These are phyloP conservation scores for Umbelopsis sp. DNA, from an alignment of 371 early-diverging fungal genomes.

Conservation along the genomic window DNA sequence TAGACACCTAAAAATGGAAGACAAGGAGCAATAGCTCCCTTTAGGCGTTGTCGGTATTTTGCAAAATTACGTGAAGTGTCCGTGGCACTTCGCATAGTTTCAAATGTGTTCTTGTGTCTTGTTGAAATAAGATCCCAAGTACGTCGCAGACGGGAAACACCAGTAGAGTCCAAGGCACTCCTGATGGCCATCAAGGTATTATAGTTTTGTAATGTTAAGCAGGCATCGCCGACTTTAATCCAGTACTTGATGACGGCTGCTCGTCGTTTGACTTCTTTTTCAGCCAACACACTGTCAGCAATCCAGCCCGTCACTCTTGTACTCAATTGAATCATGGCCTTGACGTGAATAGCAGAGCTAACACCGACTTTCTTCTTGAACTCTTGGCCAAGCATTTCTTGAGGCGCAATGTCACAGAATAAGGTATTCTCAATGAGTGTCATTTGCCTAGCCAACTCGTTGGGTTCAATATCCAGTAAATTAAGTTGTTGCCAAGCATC, in stretches of 20 bases:
- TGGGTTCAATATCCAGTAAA: conserved; percentile 68
- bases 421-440: conserved; percentile 66
- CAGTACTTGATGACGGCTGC: conserved; percentile 65
- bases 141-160: conserved; percentile 70
- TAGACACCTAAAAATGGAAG: conserved; percentile 87
- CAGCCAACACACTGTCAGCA: conserved; percentile 65
- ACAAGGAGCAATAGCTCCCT: conserved; percentile 68
- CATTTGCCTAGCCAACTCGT: conserved; percentile 79
- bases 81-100: conserved; percentile 62
- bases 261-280: conserved; percentile 69
- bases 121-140: conserved; percentile 73
- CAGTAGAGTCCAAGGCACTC: conserved; percentile 76
- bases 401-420: conserved; percentile 64
- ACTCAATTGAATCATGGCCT: conserved; percentile 53
- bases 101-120: conserved; percentile 56
- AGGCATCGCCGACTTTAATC: conserved; percentile 64
- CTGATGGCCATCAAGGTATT: conserved; percentile 81
- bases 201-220: conserved; percentile 75
- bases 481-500: conserved; percentile 10
- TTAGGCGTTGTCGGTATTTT: conserved; percentile 72
- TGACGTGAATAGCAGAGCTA: conserved; percentile 49
- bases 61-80: conserved; percentile 76
- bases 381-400: conserved; percentile 68
- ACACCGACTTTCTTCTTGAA: conserved; percentile 59
- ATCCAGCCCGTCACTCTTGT: conserved; percentile 73